Percentiles rank a stretch among this genome's conserved stretches.
phyloP scores from a whole-genome alignment of 805 yeast genomes.

The Yarrowia deformans region DNA sequence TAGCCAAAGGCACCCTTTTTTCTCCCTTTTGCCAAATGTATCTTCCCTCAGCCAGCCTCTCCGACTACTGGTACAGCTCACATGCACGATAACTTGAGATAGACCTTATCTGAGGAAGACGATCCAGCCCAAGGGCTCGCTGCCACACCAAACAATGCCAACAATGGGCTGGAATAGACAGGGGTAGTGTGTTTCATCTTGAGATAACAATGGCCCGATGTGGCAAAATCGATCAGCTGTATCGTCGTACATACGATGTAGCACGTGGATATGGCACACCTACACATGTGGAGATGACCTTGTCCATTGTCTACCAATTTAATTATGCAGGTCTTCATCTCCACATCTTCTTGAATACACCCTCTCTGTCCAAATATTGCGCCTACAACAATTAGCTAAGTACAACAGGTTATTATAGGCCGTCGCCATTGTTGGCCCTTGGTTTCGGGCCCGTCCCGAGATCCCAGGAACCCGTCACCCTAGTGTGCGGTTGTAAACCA shows the following conservation, averaged over 20 bases:
- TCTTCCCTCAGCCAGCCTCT: slow-evolving; percentile 3
- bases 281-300: not conserved
- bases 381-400: too few species aligned
- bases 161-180: slow-evolving; percentile 16
- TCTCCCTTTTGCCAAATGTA: slow-evolving; percentile 5
- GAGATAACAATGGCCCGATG: not conserved
- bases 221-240: slow-evolving; percentile 7
- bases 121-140: not conserved
- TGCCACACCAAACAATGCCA: too few species aligned
- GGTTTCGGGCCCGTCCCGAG: too few species aligned
- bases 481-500: not conserved
- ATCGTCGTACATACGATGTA: not conserved
- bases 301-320: too few species aligned
- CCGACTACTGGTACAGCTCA: not conserved
- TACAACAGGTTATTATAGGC: not conserved
- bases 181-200: slow-evolving; percentile 14
- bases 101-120: slow-evolving; percentile 8
- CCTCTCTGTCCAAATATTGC: not conserved
- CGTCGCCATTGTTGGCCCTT: not conserved
- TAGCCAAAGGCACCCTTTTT: not conserved
- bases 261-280: not conserved
- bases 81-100: slow-evolving; percentile 15
- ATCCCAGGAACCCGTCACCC: not conserved
- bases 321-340: slow-evolving; percentile 14
- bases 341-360: not conserved